A percentile compares a stretch with the other conserved stretches of the same genome.
These are phyloP conservation scores for Golubevia pallescens DNA, from an alignment of 1,284 basidiomycete genomes.

Conservation along the genomic window DNA sequence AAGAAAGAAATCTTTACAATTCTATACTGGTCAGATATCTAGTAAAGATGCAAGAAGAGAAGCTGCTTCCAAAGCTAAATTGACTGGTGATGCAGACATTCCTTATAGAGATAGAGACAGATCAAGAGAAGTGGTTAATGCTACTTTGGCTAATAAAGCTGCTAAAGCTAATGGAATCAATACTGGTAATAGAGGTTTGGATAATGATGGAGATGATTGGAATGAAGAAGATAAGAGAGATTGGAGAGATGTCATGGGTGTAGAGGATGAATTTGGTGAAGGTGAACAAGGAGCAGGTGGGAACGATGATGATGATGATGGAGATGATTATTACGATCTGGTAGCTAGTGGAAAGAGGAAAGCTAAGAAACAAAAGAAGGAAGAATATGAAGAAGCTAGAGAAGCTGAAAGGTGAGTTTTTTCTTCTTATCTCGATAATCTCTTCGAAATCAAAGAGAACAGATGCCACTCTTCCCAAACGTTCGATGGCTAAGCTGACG, in stretches of 20 bases:
- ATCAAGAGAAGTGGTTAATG: conserved; percentile 46
- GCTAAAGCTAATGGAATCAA: conserved; percentile 22
- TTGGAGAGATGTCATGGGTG: conserved; percentile 50
- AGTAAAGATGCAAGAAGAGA: conserved; percentile 31
- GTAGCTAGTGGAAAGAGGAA: conserved; percentile 32
- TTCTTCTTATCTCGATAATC: neutral
- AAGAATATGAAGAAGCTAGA: conserved; percentile 48
- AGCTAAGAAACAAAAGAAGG: conserved; percentile 43
- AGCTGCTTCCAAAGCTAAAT: conserved; percentile 24
- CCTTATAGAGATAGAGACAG: conserved; percentile 57
- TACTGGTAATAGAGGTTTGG: conserved; percentile 2
- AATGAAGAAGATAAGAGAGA: conserved; percentile 53
- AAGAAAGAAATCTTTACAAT: conserved; percentile 41
- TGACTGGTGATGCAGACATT: conserved; percentile 59
- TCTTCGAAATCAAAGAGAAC: no score
- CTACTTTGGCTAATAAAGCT: conserved; percentile 40
- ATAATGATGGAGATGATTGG: conserved; percentile 36
- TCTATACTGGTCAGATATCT: conserved; percentile 47
- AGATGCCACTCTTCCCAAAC: neutral
- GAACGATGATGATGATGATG: conserved; percentile 22
- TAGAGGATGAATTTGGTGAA: conserved; percentile 10
- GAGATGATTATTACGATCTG: conserved; percentile 57
- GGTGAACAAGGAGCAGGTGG: conserved; percentile 16
- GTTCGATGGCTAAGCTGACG: neutral
- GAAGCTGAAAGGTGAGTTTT: conserved; percentile 28